Conservation (phyloP, 352 stramenopile genomes). For the Pseudoperonospora humuli region DNA sequence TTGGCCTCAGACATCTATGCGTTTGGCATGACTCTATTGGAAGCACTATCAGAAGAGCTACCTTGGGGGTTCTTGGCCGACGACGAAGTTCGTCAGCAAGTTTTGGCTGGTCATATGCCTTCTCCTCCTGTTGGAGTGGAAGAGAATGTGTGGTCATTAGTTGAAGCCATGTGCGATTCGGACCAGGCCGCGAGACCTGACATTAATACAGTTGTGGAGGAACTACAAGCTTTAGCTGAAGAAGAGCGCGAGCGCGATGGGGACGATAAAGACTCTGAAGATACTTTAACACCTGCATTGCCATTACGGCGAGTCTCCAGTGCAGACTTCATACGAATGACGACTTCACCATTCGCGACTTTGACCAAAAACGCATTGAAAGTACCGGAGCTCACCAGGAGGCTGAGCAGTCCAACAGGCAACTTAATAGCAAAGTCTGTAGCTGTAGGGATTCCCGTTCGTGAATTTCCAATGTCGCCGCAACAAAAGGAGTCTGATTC, state of each 20-base stretch:
- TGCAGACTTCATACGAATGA: slow-evolving; percentile 17
- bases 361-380: slow-evolving; percentile 6
- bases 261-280: slow-evolving; percentile 16
- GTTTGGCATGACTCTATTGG: slow-evolving; percentile 57
- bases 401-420: slow-evolving; percentile 16
- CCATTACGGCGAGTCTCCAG: slow-evolving; percentile 22
- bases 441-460: slow-evolving; percentile 16
- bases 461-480: slow-evolving; percentile 6
- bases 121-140: slow-evolving; percentile 27
- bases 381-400: slow-evolving; percentile 5
- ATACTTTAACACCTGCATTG: slow-evolving; percentile 11
- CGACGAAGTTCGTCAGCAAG: slow-evolving; percentile 27
- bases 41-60: slow-evolving; percentile 50
- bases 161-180: slow-evolving; percentile 46
- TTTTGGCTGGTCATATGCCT: slow-evolving; percentile 38
- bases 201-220: slow-evolving; percentile 38
- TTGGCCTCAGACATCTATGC: slow-evolving; percentile 52
- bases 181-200: slow-evolving; percentile 36
- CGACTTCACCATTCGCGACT: slow-evolving; percentile 10
- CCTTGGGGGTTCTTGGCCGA: slow-evolving; percentile 53
- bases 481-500: slow-evolving; percentile 9
- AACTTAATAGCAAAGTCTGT: slow-evolving; percentile 3
- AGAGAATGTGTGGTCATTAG: slow-evolving; percentile 38
- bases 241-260: slow-evolving; percentile 37
- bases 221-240: slow-evolving; percentile 38